A percentile compares a stretch with the other conserved stretches of the same genome.
Conservation (phyloP, 169 alveolate species). For the Plasmodium vivax region DNA sequence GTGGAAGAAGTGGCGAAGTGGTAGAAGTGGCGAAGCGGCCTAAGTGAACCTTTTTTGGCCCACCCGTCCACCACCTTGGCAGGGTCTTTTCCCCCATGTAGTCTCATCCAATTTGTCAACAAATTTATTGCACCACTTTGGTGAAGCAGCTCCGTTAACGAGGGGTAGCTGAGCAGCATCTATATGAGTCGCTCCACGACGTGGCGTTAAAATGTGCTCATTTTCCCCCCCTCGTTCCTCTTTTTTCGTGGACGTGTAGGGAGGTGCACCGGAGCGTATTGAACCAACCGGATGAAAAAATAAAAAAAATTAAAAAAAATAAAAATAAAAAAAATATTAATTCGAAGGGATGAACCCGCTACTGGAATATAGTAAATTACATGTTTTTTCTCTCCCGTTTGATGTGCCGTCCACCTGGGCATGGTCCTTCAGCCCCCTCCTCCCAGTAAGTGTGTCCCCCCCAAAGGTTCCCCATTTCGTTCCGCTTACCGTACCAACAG, state of each 20-base stretch:
- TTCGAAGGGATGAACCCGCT: slow-evolving; percentile 18
- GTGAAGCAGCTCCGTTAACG: background rate
- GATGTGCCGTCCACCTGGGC: background rate
- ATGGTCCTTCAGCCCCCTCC: background rate
- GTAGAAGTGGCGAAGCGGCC: too few relatives aligned
- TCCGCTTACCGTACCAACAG: background rate
- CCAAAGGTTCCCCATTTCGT: background rate
- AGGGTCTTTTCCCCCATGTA: background rate
- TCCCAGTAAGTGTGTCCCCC: background rate
- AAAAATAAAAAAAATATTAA: background rate
- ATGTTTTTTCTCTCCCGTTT: background rate
- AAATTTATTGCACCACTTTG: background rate
- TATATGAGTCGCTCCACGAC: background rate
- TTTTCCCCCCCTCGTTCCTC: background rate
- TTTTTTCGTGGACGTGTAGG: background rate
- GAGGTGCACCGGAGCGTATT: background rate
- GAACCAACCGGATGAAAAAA: background rate
- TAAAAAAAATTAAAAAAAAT: background rate
- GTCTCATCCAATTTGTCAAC: background rate
- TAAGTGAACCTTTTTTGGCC: background rate
- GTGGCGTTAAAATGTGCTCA: background rate
- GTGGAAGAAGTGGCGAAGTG: too few relatives aligned
- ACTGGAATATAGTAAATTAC: slow-evolving; percentile 23
- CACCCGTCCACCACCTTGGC: background rate
- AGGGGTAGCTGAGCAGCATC: background rate